Evolutionary conservation across 805 yeast genomes (phyloP), one percentile per base, ranked within the genome.

Genomic region (Lachancea nothofagi): DNA sequence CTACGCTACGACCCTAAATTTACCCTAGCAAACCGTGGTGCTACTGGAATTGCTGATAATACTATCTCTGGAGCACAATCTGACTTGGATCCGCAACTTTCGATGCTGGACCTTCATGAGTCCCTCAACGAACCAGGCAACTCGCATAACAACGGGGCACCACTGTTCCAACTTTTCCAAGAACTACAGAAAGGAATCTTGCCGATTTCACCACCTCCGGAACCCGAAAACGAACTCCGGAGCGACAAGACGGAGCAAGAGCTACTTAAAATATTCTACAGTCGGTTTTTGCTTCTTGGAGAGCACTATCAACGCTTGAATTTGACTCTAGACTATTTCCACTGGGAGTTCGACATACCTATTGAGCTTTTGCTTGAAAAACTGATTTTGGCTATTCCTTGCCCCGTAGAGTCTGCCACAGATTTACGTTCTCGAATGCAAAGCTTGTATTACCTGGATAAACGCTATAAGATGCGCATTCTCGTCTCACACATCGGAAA

Each of bases 1-100:
- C 70, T 87, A 27, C 66, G 96, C 36, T 87, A 81, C 54, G 94
- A 85, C 49, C 90, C 94, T 1, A 48, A 56, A 7, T 57, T 83
- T 38, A 33, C 57, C 6, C 22, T 10, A 5, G 7, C 22, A 9
- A 17, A 31, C 34, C 14, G 34, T 4, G 9, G 8, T 7, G 8
- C 30, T 7, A 14, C 14, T 12, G 10, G 24, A 21, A 5, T 3
- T 18, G 22, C 15, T 12, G 23, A 15, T 5, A 8, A 12, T 8
- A 33, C 8, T 7, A 14, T 7, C 13, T n/a, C 21, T 7, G 22
- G 22, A 3, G 7, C 13, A 7, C 27, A 24, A 24, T 24, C 12
- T 2, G 30, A 33, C 13, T 5, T 36, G 7, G 40, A 36, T 19
- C 40, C 40, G 4, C 21, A 17, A 18, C 29, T 36, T n/a, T 29